Evolutionary conservation across 805 yeast species (phyloP).

Genomic region (Yarrowia osloensis): DNA sequence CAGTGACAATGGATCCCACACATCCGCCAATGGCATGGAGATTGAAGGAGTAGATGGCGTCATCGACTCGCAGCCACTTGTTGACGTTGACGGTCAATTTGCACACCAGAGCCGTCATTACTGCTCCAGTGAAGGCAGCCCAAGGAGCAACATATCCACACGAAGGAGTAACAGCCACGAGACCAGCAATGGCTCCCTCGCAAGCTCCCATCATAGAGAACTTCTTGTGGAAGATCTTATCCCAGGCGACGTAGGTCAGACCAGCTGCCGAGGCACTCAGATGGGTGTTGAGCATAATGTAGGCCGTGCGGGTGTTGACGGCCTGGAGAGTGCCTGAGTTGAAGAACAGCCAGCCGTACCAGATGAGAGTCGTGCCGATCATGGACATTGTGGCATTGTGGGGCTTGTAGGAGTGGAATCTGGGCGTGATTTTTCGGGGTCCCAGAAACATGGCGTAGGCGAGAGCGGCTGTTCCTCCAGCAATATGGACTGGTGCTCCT

Average conservation of each 20-base stretch:
- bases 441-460: constrained; percentile 68
- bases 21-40: constrained; percentile 90
- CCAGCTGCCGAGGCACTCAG: constrained; percentile 54
- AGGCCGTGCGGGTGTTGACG: constrained; percentile 36
- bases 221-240: constrained; percentile 62
- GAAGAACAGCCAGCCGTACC: constrained; percentile 80
- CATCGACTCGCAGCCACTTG: constrained; percentile 72
- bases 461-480: constrained; percentile 68
- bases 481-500: constrained; percentile 74
- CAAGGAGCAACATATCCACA: constrained; percentile 92
- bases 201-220: constrained; percentile 95
- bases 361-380: constrained; percentile 65
- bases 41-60: constrained; percentile 92
- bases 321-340: constrained; percentile 68
- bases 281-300: constrained; percentile 53
- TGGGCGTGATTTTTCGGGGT: constrained; percentile 50
- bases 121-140: constrained; percentile 1
- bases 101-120: constrained; percentile 9
- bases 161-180: constrained; percentile 95
- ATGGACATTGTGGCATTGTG: constrained; percentile 68
- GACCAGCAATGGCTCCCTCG: constrained; percentile 90
- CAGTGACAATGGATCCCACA: constrained; percentile 79
- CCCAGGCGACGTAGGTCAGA: constrained; percentile 49
- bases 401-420: constrained; percentile 61
- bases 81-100: constrained; percentile 5